Evolutionary conservation across 2,329 filamentous ascomycete species (phyloP).

Genomic region (Huntiella decipiens): DNA sequence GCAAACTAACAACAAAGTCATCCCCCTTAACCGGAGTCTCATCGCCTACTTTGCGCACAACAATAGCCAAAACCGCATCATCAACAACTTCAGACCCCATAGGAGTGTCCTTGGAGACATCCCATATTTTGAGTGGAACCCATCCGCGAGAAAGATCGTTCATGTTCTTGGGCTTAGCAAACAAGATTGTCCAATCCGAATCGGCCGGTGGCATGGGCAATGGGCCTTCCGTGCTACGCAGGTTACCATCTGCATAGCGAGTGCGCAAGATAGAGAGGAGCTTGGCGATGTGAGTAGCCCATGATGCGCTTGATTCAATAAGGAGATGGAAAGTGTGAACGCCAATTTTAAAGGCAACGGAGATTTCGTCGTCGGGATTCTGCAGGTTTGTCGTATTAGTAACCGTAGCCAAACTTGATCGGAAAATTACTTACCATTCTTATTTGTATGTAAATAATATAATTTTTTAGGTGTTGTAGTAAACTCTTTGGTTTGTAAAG

Average conservation of each 20-base stretch:
- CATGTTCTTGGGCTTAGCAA: slow-evolving; percentile 25
- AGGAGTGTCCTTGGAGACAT: slow-evolving; percentile 24
- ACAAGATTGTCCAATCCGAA: slow-evolving; percentile 24
- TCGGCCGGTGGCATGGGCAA: slow-evolving; percentile 20
- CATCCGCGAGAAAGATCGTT: slow-evolving; percentile 30
- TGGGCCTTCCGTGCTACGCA: slow-evolving; percentile 21
- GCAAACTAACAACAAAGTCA: slow-evolving; percentile 28
- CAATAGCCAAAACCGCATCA: slow-evolving; percentile 30
- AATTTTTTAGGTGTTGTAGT: too few relatives aligned
- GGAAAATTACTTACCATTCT: too few relatives aligned
- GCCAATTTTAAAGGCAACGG: slow-evolving; percentile 54
- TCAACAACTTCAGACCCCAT: slow-evolving; percentile 26
- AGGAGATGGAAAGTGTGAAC: slow-evolving; percentile 53
- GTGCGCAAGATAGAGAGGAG: slow-evolving; percentile 40
- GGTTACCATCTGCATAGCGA: slow-evolving; percentile 31
- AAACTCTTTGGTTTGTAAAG: too few relatives aligned
- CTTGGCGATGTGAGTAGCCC: slow-evolving; percentile 36
- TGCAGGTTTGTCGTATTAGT: too few relatives aligned
- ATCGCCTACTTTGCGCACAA: slow-evolving; percentile 20
- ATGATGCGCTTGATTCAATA: slow-evolving; percentile 36
- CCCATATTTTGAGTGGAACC: slow-evolving; percentile 22
- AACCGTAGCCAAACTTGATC: too few relatives aligned
- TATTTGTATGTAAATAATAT: too few relatives aligned
- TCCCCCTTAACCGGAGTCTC: slow-evolving; percentile 21
- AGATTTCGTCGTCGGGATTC: slow-evolving; percentile 27